Percentiles rank a stretch among this genome's conserved stretches.
phyloP scores from a whole-genome alignment of 192 early-diverging fungal species.

The Pilaira anomala region DNA sequence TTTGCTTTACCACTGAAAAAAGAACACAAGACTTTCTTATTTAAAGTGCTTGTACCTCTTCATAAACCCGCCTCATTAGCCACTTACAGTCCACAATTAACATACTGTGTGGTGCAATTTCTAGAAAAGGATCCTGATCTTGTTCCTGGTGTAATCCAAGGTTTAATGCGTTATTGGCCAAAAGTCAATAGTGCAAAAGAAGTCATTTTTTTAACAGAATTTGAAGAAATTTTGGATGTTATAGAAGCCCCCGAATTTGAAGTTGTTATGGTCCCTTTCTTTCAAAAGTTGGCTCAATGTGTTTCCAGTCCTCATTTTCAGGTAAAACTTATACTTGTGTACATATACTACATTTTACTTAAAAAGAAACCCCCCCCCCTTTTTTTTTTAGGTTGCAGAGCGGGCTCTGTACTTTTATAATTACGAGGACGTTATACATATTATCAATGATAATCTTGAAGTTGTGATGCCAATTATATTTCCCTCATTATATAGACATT shows the following conservation, averaged over 20 bases:
- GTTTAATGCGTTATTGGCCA: slow-evolving; percentile 94
- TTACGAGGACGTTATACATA: slow-evolving; percentile 94
- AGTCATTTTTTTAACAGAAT: slow-evolving; percentile 98
- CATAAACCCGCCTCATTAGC: slow-evolving; percentile 95
- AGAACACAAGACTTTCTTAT: slow-evolving; percentile 96
- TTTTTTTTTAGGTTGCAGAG: slow-evolving; percentile 59
- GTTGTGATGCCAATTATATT: slow-evolving; percentile 96
- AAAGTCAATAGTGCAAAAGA: slow-evolving; percentile 99
- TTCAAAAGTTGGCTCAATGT: slow-evolving; percentile 92
- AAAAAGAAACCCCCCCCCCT: neutral
- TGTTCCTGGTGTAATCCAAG: slow-evolving; percentile 84
- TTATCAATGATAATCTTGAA: slow-evolving; percentile 91
- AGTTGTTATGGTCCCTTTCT: slow-evolving; percentile 86
- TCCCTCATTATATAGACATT: slow-evolving; percentile 91
- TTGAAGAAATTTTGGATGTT: slow-evolving; percentile 96
- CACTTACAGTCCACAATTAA: slow-evolving; percentile 95
- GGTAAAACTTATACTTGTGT: slow-evolving; percentile 38
- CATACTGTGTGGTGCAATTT: slow-evolving; percentile 99
- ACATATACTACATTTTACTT: neutral
- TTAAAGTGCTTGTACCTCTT: slow-evolving; percentile 89
- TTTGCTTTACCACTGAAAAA: slow-evolving; percentile 98
- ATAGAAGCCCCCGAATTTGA: slow-evolving; percentile 93
- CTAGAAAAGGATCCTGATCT: slow-evolving; percentile 95
- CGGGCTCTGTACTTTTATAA: slow-evolving; percentile 98
- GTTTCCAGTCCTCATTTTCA: slow-evolving; percentile 97